Percentiles rank a stretch among this genome's conserved stretches.
Conservation (phyloP, 2,329 filamentous ascomycete species). For the Colletotrichum cordylinicola region DNA sequence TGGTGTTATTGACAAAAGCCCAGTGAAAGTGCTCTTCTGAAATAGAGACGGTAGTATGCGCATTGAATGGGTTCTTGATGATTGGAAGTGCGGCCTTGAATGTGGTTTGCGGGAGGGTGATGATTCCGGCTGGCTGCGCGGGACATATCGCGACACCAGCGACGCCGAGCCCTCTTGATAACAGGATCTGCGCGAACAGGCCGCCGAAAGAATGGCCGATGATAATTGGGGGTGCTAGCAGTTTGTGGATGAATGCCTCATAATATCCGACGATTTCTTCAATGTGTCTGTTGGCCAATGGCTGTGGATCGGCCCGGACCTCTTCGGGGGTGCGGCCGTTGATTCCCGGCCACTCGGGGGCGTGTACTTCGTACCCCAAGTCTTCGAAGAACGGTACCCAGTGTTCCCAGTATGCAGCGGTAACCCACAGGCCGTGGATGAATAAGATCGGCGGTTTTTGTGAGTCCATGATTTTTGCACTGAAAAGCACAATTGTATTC, state of each 20-base stretch:
- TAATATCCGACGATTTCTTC: slow-evolving; percentile 26
- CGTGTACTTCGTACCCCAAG: slow-evolving; percentile 25
- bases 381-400: slow-evolving; percentile 22
- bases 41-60: slow-evolving; percentile 20
- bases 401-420: slow-evolving; percentile 27
- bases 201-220: slow-evolving; percentile 29
- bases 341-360: slow-evolving; percentile 28
- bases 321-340: slow-evolving; percentile 25
- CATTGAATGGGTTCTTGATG: slow-evolving; percentile 24
- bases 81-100: slow-evolving; percentile 22
- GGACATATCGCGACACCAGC: slow-evolving; percentile 25
- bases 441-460: slow-evolving; percentile 22
- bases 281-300: slow-evolving; percentile 23
- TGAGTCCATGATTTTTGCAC: neutral
- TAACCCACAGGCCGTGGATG: slow-evolving; percentile 31
- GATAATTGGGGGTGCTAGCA: slow-evolving; percentile 25
- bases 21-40: slow-evolving; percentile 26
- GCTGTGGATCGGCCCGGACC: slow-evolving; percentile 22
- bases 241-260: slow-evolving; percentile 21
- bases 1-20: slow-evolving; percentile 26
- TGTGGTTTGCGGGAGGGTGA: slow-evolving; percentile 21
- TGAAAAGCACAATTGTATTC: neutral
- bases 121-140: slow-evolving; percentile 25
- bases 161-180: slow-evolving; percentile 21
- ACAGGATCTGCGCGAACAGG: slow-evolving; percentile 26